phyloP scores from a whole-genome alignment of 2,329 filamentous ascomycete genomes.

The Aspergillus sclerotialis region DNA sequence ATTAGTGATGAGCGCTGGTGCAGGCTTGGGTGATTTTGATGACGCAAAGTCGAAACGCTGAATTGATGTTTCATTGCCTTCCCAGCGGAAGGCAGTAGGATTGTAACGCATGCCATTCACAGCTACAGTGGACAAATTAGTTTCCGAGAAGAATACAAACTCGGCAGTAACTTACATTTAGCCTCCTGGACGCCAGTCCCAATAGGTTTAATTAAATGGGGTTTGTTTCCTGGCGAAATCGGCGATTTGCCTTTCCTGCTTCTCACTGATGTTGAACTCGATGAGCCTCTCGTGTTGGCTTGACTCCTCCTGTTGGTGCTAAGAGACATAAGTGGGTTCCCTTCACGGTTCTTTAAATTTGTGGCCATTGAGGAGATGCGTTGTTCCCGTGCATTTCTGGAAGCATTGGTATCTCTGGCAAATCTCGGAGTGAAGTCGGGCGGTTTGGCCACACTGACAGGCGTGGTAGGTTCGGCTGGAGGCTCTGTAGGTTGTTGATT shows the following conservation, averaged over 20 bases:
- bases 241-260: conserved; percentile 34
- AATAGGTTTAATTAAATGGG: conserved; percentile 83
- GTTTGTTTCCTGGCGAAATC: conserved; percentile 49
- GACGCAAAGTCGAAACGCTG: conserved; percentile 62
- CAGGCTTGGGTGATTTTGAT: conserved; percentile 37
- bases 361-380: conserved; percentile 43
- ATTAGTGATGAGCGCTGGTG: conserved; percentile 76
- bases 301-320: conserved; percentile 56
- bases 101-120: conserved; percentile 97
- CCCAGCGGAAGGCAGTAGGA: conserved; percentile 78
- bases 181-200: conserved; percentile 63
- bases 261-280: conserved; percentile 43
- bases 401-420: conserved; percentile 60
- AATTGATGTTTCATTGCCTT: conserved; percentile 87
- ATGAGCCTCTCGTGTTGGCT: conserved; percentile 44
- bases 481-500: conserved; percentile 23
- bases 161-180: conserved; percentile 60
- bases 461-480: conserved; percentile 50
- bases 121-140: too few species aligned
- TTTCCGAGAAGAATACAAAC: too few species aligned
- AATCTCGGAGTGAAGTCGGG: conserved; percentile 53
- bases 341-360: conserved; percentile 31
- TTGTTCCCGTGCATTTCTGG: conserved; percentile 57
- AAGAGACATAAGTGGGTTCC: conserved; percentile 43
- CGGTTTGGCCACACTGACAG: conserved; percentile 47